These are phyloP conservation scores for Stephania yunnanensis DNA, from an alignment of 164 flowering plant genomes.

Conservation along the genomic window DNA sequence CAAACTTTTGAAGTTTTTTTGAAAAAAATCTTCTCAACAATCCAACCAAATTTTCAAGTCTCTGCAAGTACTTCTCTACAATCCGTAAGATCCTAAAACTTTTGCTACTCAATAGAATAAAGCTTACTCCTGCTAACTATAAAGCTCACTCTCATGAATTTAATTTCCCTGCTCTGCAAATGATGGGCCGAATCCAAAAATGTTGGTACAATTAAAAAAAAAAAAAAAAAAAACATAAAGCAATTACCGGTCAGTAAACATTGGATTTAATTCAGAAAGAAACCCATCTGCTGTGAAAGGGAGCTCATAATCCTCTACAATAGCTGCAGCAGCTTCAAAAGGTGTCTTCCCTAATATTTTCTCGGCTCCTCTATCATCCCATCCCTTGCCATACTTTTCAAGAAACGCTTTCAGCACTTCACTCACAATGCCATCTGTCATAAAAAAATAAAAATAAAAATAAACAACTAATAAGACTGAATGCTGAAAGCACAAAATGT, in stretches of 20 bases:
- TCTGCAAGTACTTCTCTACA: not conserved
- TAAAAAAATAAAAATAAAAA: not conserved
- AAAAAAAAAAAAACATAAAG: not conserved
- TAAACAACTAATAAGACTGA: not conserved
- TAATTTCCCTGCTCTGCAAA: too few relatives aligned
- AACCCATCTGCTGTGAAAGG: constrained; percentile 56
- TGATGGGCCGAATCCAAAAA: too few relatives aligned
- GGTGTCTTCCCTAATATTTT: constrained; percentile 67
- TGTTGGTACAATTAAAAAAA: too few relatives aligned
- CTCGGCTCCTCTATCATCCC: constrained; percentile 69
- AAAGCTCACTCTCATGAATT: too few relatives aligned
- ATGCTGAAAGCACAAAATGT: not conserved
- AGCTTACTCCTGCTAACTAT: not conserved
- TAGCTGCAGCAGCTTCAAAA: constrained; percentile 56
- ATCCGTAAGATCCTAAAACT: not conserved
- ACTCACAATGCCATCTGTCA: constrained; percentile 63
- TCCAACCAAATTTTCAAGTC: not conserved
- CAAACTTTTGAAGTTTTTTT: too few relatives aligned
- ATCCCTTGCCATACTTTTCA: constrained; percentile 69
- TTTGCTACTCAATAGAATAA: not conserved
- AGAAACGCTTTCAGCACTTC: constrained; percentile 53
- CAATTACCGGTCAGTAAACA: constrained; percentile 62
- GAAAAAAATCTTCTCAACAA: too few relatives aligned
- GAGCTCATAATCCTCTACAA: constrained; percentile 81
- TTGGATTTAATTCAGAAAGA: constrained; percentile 50